These are phyloP conservation scores for Chaetomium strumarium DNA, from an alignment of 2,329 filamentous ascomycete genomes.

Conservation along the genomic window DNA sequence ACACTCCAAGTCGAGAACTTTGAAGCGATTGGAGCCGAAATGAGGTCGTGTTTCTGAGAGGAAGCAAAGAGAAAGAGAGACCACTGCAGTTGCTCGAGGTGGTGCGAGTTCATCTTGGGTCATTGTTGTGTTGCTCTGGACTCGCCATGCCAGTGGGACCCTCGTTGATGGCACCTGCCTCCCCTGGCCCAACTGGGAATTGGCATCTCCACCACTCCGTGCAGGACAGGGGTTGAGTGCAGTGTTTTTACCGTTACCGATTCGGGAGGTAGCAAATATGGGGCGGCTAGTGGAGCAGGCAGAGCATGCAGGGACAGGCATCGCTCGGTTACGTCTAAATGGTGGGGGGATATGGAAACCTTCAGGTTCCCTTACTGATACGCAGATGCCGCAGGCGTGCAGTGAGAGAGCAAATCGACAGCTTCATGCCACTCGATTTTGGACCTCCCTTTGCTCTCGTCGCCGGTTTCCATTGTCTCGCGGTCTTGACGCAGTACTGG, in stretches of 20 bases:
- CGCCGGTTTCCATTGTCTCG: too few relatives aligned
- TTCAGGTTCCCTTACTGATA: neutral
- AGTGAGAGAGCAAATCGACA: neutral
- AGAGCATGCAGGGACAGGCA: slow-evolving; percentile 15
- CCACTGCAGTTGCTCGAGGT: too few relatives aligned
- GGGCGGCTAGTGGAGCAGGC: slow-evolving; percentile 10
- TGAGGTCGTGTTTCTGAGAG: neutral
- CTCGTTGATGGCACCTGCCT: slow-evolving; percentile 6
- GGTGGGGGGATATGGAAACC: too few relatives aligned
- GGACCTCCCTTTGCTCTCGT: too few relatives aligned
- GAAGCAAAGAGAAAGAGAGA: neutral
- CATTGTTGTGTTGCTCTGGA: slow-evolving; percentile 11
- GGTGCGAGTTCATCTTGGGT: too few relatives aligned
- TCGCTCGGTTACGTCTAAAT: neutral
- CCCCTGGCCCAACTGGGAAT: neutral
- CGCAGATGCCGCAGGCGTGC: neutral
- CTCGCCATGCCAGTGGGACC: too few relatives aligned
- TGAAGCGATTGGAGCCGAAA: neutral
- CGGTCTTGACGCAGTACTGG: too few relatives aligned
- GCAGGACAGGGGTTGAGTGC: slow-evolving; percentile 16
- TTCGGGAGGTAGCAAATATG: slow-evolving; percentile 16
- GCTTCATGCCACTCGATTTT: neutral
- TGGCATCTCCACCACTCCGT: neutral
- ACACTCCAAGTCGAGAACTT: neutral
- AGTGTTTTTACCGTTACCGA: slow-evolving; percentile 22